These are phyloP conservation scores for Sclerotinia subarctica DNA, from an alignment of 2,329 filamentous ascomycete species.

Conservation along the genomic window DNA sequence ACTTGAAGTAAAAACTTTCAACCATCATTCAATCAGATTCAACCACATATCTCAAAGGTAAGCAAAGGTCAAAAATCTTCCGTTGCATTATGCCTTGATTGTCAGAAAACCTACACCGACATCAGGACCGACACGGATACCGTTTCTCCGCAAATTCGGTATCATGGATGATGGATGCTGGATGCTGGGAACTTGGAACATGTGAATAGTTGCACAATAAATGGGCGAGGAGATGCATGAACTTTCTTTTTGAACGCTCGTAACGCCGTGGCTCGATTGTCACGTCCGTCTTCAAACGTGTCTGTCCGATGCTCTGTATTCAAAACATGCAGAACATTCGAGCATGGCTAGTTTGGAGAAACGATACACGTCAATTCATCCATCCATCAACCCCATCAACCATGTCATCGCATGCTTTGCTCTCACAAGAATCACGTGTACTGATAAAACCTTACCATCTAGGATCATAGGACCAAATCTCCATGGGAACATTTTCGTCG, in stretches of 20 bases:
- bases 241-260: background rate
- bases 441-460: background rate
- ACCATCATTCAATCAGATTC: background rate
- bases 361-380: background rate
- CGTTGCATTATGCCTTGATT: background rate
- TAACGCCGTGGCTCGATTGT: background rate
- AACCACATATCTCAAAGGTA: conserved; percentile 5
- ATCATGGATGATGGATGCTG: background rate
- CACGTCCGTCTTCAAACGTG: too few species aligned
- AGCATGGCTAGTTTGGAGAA: background rate
- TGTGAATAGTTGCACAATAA: background rate
- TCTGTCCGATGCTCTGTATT: background rate
- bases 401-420: background rate
- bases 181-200: background rate
- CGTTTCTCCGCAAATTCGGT: background rate
- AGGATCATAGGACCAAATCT: background rate
- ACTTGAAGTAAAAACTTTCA: background rate
- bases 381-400: background rate
- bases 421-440: conserved; percentile 5
- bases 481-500: background rate
- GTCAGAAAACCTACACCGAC: background rate
- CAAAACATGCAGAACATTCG: background rate
- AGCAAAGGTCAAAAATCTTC: background rate
- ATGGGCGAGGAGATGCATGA: too few species aligned
- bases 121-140: background rate